Base-by-base conservation (phyloP, 345 rosid genomes). In the Lepidium africanum region DNA sequence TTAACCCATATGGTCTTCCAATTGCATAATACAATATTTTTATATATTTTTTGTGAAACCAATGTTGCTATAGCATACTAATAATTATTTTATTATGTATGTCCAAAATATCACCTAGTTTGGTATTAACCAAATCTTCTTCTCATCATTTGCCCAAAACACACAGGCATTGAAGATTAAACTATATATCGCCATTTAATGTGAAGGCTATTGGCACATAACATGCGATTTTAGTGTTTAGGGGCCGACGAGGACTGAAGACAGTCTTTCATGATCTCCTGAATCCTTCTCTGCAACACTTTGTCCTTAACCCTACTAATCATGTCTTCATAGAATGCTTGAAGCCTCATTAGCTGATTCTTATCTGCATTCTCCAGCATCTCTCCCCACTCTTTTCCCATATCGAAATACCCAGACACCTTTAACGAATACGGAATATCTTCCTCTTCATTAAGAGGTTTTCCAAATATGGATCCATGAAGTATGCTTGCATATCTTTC, bases 401-500 rank as follows among this genome's bases (percentile, higher is more conserved):
- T 74, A 79, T 92, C 91, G 21, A 84, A 85, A 42, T 59, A 60
- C 54, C 83, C 90, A 0, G 83, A 74, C 38, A 77, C 75, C 71
- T 46, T 81, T 73, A 86, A 73, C 0, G 88, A 80, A 13, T 67
- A 30, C 0, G 96, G 95, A 6, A 92, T 79, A 39, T 90, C 96
- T 65, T 82, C 82, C 56, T 81, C 83, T 78, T 82, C 90, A 1
- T 83, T 76, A 5, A 92, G 84, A 35, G 96, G 91, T 75, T 79
- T 86, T 9, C 93, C 90, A 10, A 92, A 92, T 55, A 92, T 74
- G 2, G 92, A 85, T 69, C 91, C 87, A 16, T 90, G 98, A 56
- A 90, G 98, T 71, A 90, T 81, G 75, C 85, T 81, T 43, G 88
- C 87, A 57, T 92, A 87, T 70, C 78, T 80, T 67, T 90, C 96